Evolutionary conservation across 1,284 basidiomycete genomes (phyloP).

Genomic region (Mycosarcoma maydis): DNA sequence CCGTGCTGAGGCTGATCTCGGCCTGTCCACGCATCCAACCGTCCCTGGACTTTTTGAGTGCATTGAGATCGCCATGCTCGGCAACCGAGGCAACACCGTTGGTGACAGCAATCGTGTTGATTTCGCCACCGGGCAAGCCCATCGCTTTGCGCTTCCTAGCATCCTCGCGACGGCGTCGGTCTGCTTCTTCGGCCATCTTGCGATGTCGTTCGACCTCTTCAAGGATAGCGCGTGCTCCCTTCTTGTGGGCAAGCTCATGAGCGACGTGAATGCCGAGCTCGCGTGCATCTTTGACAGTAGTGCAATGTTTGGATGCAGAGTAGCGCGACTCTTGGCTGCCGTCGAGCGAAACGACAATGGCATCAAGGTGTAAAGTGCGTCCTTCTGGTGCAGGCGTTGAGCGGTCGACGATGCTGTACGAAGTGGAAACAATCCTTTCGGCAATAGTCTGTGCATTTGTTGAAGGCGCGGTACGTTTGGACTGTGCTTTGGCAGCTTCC

Average conservation of each 20-base stretch:
- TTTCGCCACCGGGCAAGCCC: conserved; percentile 35
- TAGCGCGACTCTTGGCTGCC: conserved; percentile 52
- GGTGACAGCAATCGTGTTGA: conserved; percentile 10
- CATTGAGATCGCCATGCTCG: conserved; percentile 35
- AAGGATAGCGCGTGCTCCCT: conserved; percentile 58
- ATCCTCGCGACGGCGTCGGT: conserved; percentile 49
- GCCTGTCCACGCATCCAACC: conserved; percentile 43
- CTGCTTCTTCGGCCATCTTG: conserved; percentile 61
- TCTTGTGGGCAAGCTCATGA: conserved; percentile 52
- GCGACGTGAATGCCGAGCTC: conserved; percentile 58
- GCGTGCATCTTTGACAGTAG: conserved; percentile 50
- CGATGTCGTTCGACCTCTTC: conserved; percentile 66
- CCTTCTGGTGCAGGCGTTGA: conserved; percentile 49
- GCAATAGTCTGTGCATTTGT: conserved; percentile 29
- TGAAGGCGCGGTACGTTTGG: background rate
- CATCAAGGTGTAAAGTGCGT: conserved; percentile 48
- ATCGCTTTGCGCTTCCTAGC: conserved; percentile 40
- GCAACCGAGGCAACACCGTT: conserved; percentile 30
- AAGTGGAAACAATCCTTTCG: conserved; percentile 39
- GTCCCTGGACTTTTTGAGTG: conserved; percentile 28
- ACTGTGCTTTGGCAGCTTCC: conserved; percentile 16
- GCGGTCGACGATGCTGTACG: conserved; percentile 46
- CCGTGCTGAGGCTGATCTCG: conserved; percentile 31
- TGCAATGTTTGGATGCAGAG: conserved; percentile 40
- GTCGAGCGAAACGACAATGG: conserved; percentile 66